phyloP scores from a whole-genome alignment of 345 rosid species.

The Rubroshorea leprosula region DNA sequence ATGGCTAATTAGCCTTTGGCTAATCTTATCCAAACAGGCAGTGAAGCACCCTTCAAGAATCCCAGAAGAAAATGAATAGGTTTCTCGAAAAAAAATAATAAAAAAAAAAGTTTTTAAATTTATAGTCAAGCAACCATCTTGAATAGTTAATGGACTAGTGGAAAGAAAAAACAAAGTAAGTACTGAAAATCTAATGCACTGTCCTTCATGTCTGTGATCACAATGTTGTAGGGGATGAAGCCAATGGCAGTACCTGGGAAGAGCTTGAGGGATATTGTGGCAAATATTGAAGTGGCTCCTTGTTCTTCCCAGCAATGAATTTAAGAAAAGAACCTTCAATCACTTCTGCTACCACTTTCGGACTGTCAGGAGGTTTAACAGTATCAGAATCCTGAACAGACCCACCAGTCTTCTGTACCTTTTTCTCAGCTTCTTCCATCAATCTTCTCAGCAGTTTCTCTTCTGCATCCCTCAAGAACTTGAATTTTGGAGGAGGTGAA shows the following conservation, averaged over 20 bases:
- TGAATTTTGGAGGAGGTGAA: conserved; percentile 91
- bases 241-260: conserved; percentile 64
- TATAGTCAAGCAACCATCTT: conserved; percentile 13
- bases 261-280: conserved; percentile 37
- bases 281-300: conserved; percentile 29
- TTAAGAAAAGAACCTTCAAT: conserved; percentile 51
- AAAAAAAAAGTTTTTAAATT: neutral
- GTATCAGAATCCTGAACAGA: conserved; percentile 23
- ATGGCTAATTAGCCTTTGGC: conserved; percentile 5
- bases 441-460: conserved; percentile 65
- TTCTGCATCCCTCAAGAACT: conserved; percentile 95
- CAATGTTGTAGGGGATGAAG: conserved; percentile 51
- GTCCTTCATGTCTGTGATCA: conserved; percentile 41
- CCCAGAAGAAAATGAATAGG: neutral
- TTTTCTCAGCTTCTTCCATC: conserved; percentile 49
- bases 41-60: neutral
- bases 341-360: conserved; percentile 8
- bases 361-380: conserved; percentile 15
- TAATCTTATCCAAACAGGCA: conserved; percentile 4
- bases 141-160: conserved; percentile 9
- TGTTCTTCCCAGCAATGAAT: conserved; percentile 43
- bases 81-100: neutral
- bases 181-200: conserved; percentile 21
- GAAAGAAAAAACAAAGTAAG: conserved; percentile 20
- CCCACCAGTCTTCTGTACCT: conserved; percentile 18